Percentiles rank a stretch among this genome's conserved stretches.
Conservation (phyloP, 306 rosid species). For the Citrullus colocynthis region DNA sequence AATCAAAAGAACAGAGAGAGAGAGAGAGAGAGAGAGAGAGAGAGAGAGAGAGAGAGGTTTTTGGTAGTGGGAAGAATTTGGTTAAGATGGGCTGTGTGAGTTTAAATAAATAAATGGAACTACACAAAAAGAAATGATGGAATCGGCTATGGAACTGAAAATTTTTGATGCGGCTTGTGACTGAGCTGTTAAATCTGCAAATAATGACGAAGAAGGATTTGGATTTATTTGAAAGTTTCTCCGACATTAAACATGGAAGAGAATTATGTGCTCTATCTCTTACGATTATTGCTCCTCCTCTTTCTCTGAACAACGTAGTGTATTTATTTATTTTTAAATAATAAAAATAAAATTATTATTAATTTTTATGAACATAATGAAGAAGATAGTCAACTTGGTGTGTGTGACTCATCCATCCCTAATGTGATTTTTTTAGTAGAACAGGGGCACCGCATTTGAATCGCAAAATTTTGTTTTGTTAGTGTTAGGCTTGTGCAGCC, state of each 20-base stretch:
- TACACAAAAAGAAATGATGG: neutral
- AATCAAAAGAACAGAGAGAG: conserved; percentile 14
- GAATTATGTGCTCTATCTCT: conserved; percentile 39
- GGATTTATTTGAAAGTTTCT: conserved; percentile 56
- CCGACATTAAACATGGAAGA: conserved; percentile 84
- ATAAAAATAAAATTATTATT: too few species aligned
- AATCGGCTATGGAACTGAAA: conserved; percentile 14
- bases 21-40: conserved; percentile 9
- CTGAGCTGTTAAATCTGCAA: conserved; percentile 16
- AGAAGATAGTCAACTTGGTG: too few species aligned
- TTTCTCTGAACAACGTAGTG: neutral
- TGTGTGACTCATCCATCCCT: too few species aligned
- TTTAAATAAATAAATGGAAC: conserved; percentile 16
- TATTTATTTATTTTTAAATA: too few species aligned
- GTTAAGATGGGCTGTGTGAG: conserved; percentile 11
- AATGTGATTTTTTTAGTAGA: too few species aligned
- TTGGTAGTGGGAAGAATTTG: conserved; percentile 30
- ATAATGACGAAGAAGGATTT: conserved; percentile 42
- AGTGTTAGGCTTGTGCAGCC: too few species aligned
- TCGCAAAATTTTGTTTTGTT: too few species aligned
- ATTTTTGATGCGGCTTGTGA: conserved; percentile 22
- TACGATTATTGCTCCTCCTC: conserved; percentile 15
- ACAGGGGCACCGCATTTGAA: too few species aligned
- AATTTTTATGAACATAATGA: too few species aligned
- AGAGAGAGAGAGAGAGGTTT: conserved; percentile 9